Base-by-base conservation (phyloP, 805 yeast species). In the Debaryomyces hansenii region DNA sequence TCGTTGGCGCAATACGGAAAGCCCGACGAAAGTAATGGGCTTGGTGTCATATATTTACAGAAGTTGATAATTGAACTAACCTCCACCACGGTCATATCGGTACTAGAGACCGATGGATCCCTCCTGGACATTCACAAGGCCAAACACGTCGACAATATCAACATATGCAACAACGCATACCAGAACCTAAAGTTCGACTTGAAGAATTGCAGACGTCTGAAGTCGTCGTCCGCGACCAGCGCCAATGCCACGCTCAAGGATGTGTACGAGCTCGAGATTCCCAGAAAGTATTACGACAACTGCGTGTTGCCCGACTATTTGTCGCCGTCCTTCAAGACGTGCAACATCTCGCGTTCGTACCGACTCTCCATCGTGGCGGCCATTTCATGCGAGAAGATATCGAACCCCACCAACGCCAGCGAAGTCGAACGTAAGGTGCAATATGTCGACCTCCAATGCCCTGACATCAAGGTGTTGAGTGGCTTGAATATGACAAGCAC, bases 281-380 rank as follows among this genome's bases (percentile, higher is more conserved):
- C 82, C 0, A 50, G 49, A 18, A 55, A 64, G 39, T 58, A 70
- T 45, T 75, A 66, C 48, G 53, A 64, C 20, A 70, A 68, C 49
- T 72, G 79, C 37, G 58, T 64, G 2, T 50, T 80, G 14, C 84
- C 86, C 0, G 74, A 70, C 39, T 53, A 69, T 36, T 62, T 78
- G 4, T 65, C 82, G 2, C 87, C 88, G 2, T 62, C 78, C 15
- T 84, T 85, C 58, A 61, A 58, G 20, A 74, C 83, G 4, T 82
- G 87, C 55, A 83, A 82, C 54, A 70, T 84, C 18, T 56, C 66
- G 9, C 67, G 86, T 33, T 51, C 47, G 35, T 64, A 64, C 41
- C 41, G 48, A 8, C 42, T 63, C 5, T 21, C 50, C 2, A 50
- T 64, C 1, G 50, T 44, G 2, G 67, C 55, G 8, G 67, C 65